Percentiles rank a stretch among this genome's conserved stretches.
These are phyloP conservation scores for Collybiopsis luxurians DNA, from an alignment of 768 basidiomycete species.

Conservation along the genomic window DNA sequence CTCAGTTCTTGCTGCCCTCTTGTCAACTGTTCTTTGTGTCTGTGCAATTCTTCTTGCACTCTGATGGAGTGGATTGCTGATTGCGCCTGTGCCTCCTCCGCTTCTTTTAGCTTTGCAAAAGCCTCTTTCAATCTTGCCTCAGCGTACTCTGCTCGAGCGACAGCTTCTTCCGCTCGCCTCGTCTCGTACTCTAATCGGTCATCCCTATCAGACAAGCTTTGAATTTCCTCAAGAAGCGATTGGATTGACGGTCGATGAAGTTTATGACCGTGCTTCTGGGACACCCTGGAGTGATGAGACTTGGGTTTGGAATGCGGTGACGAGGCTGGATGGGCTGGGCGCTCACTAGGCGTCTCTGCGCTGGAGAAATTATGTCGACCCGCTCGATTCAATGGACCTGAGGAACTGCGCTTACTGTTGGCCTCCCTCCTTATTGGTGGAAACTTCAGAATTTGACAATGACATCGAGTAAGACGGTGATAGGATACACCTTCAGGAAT, in stretches of 20 bases:
- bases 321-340: not conserved
- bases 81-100: conserved; percentile 40
- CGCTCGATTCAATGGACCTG: too few species aligned
- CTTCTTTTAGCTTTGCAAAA: conserved; percentile 30
- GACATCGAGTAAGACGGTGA: too few species aligned
- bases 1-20: conserved; percentile 40
- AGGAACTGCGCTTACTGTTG: too few species aligned
- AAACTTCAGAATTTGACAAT: too few species aligned
- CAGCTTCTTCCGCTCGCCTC: conserved; percentile 50
- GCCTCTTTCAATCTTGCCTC: conserved; percentile 46
- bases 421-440: too few species aligned
- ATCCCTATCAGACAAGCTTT: not conserved
- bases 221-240: conserved; percentile 1
- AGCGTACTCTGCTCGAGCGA: conserved; percentile 47
- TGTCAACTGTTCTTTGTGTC: conserved; percentile 46
- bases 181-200: conserved; percentile 58
- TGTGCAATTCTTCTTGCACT: conserved; percentile 39
- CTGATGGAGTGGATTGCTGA: conserved; percentile 25
- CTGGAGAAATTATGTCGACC: too few species aligned
- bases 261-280: not conserved
- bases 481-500: too few species aligned
- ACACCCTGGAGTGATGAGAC: not conserved
- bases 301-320: not conserved
- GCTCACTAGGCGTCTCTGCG: not conserved
- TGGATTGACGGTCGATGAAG: not conserved